Evolutionary conservation across 192 early-diverging fungal genomes (phyloP), one percentile per base, ranked within the genome.

Genomic region (Dimargaris xerosporica): DNA sequence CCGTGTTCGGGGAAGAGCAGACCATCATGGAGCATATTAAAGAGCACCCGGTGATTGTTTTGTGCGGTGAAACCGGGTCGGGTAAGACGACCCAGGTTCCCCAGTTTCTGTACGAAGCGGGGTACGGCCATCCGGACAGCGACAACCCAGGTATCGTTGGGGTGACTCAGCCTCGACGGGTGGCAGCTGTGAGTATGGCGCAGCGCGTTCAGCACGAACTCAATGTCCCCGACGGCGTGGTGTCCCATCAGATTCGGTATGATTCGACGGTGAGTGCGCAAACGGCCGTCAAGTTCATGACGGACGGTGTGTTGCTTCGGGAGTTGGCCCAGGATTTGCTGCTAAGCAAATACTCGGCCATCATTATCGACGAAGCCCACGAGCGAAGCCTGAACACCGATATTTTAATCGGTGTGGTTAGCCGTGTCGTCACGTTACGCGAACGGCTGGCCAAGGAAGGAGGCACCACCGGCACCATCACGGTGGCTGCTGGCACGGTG

Each of bases 341-440:
- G 25, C 70, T 99, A n/a, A 79, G 82, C 34, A 83, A 89, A 67
- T 99, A 99, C 68, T 95, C 93, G 2, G 88, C 81, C 29, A 87
- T 99, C 30, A 95, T 99, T 51, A 90, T 96, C 44, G 97, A 99
- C 69, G 97, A 99, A 71, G 95, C 97, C 6, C 97, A 99, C 78
- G 97, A 98, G 73, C 81, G 97, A 61, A 95, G 89, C 48, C 76
- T 98, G 62, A 96, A 95, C 66, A 98, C 95, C 0, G 97, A 99
- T 68, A 94, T 99, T 25, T 70, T 99, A 26, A 93, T 99, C 66
- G 97, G 97, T 43, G 94, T 94, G 64, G 73, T 99, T 11, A 90
- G 90, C 55, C 83, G 95, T 51, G 90, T 99, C 30, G 82, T 91
- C 9, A 76, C 74, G 19, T 65, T 98, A 59, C 78, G 97, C 53